These are phyloP conservation scores for Heterobasidion annosum DNA, from an alignment of 1,284 basidiomycete genomes.

Conservation along the genomic window DNA sequence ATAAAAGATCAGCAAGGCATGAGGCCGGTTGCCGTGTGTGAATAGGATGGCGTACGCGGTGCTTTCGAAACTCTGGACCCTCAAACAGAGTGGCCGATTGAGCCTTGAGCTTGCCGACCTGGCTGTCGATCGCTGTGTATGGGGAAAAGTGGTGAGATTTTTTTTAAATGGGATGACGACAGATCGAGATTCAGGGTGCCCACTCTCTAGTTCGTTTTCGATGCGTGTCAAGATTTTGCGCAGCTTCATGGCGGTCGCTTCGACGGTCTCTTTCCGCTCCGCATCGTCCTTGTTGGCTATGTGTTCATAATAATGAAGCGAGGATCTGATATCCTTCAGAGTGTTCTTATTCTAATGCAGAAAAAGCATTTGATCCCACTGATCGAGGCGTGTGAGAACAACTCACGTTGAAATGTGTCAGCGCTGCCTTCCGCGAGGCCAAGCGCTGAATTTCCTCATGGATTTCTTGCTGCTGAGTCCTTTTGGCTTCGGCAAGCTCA, in stretches of 20 bases:
- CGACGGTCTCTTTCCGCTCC: conserved; percentile 34
- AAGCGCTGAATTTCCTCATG: conserved; percentile 38
- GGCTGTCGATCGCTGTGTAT: conserved; percentile 40
- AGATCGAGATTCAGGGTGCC: conserved; percentile 6
- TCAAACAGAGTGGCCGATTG: conserved; percentile 41
- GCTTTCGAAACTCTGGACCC: conserved; percentile 49
- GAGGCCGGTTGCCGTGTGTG: background rate
- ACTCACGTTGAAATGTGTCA: conserved; percentile 50
- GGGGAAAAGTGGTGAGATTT: background rate
- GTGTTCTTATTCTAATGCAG: conserved; percentile 46
- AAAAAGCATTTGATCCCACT: background rate
- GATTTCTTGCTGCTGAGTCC: conserved; percentile 34
- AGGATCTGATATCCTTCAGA: conserved; percentile 45
- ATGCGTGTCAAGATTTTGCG: conserved; percentile 41
- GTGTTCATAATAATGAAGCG: conserved; percentile 62
- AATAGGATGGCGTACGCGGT: conserved; percentile 33
- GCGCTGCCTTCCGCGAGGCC: conserved; percentile 30
- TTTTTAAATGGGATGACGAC: background rate
- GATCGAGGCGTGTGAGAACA: background rate
- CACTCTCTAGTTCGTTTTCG: conserved; percentile 46
- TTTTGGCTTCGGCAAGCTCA: conserved; percentile 37
- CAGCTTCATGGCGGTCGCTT: conserved; percentile 36
- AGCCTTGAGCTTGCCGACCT: conserved; percentile 33
- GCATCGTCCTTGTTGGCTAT: conserved; percentile 42
- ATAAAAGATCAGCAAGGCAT: background rate